phyloP scores from a whole-genome alignment of 2,329 filamentous ascomycete genomes.

The Calonectria ilicicola region DNA sequence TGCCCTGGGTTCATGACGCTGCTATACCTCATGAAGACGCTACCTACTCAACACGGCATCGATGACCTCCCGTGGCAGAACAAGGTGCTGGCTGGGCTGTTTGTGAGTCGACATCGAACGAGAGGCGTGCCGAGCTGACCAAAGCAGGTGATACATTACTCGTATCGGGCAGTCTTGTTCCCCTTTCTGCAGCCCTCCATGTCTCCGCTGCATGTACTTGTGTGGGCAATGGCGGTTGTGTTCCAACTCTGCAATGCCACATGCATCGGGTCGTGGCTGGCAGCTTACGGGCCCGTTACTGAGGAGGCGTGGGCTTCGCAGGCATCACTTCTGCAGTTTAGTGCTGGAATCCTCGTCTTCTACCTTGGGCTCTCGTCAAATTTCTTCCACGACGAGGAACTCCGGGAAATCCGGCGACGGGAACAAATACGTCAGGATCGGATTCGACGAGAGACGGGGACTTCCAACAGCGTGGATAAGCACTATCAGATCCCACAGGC shows the following conservation, averaged over 20 bases:
- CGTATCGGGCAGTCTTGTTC: slow-evolving; percentile 87
- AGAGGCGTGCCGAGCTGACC: slow-evolving; percentile 17
- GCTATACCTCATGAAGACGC: slow-evolving; percentile 80
- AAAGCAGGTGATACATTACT: slow-evolving; percentile 81
- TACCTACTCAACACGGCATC: slow-evolving; percentile 71
- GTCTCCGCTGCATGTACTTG: slow-evolving; percentile 83
- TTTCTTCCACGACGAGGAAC: slow-evolving; percentile 89
- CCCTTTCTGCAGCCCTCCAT: slow-evolving; percentile 91
- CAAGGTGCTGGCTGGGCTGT: slow-evolving; percentile 79
- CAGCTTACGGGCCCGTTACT: slow-evolving; percentile 80
- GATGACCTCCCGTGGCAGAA: slow-evolving; percentile 79
- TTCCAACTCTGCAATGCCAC: slow-evolving; percentile 89
- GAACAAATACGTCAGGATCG: slow-evolving; percentile 69
- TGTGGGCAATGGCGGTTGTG: slow-evolving; percentile 72
- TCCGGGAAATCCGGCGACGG: slow-evolving; percentile 85
- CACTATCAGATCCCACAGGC: slow-evolving; percentile 89
- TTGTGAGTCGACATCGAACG: slow-evolving; percentile 53
- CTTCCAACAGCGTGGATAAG: slow-evolving; percentile 65
- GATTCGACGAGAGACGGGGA: slow-evolving; percentile 44
- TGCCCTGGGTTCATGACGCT: slow-evolving; percentile 80
- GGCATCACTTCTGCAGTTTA: slow-evolving; percentile 61
- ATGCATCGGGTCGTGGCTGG: slow-evolving; percentile 83
- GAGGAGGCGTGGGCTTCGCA: slow-evolving; percentile 59
- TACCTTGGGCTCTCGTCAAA: slow-evolving; percentile 81
- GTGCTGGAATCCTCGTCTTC: slow-evolving; percentile 79